Conservation (phyloP, 1,284 basidiomycete species). For the Cryptococcus hybrid region DNA sequence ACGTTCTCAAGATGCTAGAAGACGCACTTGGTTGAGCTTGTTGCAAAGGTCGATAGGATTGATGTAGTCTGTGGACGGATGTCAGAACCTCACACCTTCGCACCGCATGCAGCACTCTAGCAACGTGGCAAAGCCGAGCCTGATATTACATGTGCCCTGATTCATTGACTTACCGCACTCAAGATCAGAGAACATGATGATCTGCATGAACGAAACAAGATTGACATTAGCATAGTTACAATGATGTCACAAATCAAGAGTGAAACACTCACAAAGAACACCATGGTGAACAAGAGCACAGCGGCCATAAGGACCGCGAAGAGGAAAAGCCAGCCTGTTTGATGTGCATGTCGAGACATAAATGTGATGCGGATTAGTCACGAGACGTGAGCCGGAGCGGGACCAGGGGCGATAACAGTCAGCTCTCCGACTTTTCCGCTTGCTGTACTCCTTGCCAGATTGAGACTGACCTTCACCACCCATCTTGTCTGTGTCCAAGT, state of each 20-base stretch:
- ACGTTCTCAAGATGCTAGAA: not conserved
- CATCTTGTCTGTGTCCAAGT: conserved; percentile 26
- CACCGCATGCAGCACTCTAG: not conserved
- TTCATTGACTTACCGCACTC: conserved; percentile 63
- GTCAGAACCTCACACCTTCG: not conserved
- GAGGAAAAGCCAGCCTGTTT: conserved; percentile 85
- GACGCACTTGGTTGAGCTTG: conserved; percentile 91
- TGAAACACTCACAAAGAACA: conserved; percentile 81
- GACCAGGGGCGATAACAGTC: too few relatives aligned
- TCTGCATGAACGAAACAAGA: conserved; percentile 56
- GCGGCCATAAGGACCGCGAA: conserved; percentile 92
- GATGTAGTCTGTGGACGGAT: conserved; percentile 70
- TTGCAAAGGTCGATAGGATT: conserved; percentile 99
- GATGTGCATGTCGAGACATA: not conserved
- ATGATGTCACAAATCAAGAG: not conserved
- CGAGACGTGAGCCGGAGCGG: not conserved
- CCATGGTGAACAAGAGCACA: conserved; percentile 91
- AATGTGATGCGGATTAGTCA: not conserved
- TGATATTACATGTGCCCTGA: too few relatives aligned
- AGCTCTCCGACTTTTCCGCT: not conserved
- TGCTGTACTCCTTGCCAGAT: not conserved
- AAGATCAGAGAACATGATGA: conserved; percentile 99
- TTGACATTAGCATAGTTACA: not conserved
- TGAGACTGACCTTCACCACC: conserved; percentile 44
- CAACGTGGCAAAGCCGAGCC: too few relatives aligned